phyloP scores from a whole-genome alignment of 768 basidiomycete species.

The Macrocybe gigantea region DNA sequence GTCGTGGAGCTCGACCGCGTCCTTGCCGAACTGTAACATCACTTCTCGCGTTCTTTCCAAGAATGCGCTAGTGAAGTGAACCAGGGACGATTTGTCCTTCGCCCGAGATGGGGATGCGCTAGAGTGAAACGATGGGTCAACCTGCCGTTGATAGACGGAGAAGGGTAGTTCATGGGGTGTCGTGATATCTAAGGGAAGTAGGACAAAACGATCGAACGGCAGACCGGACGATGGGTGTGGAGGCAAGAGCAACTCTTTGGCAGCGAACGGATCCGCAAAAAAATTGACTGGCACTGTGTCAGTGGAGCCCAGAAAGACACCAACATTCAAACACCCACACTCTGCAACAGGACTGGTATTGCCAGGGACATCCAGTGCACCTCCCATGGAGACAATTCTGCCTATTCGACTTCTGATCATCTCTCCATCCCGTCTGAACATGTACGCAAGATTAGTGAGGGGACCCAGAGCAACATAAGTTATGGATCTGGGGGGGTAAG shows the following conservation, averaged over 20 bases:
- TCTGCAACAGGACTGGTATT: slow-evolving; percentile 81
- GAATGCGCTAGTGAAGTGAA: slow-evolving; percentile 78
- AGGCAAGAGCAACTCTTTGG: slow-evolving; percentile 56
- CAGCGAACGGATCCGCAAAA: slow-evolving; percentile 85
- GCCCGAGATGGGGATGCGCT: slow-evolving; percentile 40
- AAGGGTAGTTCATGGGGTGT: slow-evolving; percentile 77
- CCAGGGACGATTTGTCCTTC: slow-evolving; percentile 49
- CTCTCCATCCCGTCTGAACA: slow-evolving; percentile 49
- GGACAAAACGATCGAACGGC: slow-evolving; percentile 60
- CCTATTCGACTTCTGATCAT: slow-evolving; percentile 56
- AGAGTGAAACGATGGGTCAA: slow-evolving; percentile 60
- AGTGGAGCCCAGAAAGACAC: slow-evolving; percentile 1
- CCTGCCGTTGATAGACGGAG: slow-evolving; percentile 42
- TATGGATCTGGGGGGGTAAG: slow-evolving; percentile 44
- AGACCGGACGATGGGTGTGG: slow-evolving; percentile 32
- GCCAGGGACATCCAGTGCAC: slow-evolving; percentile 85
- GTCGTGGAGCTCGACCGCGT: slow-evolving; percentile 88
- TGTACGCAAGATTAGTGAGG: slow-evolving; percentile 72
- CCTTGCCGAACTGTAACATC: slow-evolving; percentile 76
- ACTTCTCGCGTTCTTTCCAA: slow-evolving; percentile 68
- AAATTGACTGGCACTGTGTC: slow-evolving; percentile 56
- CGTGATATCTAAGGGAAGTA: slow-evolving; percentile 80
- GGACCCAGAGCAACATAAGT: slow-evolving; percentile 75
- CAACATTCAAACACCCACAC: slow-evolving; percentile 43
- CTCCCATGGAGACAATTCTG: slow-evolving; percentile 89